Evolutionary conservation across 345 rosid genomes (phyloP).

Genomic region (Pugionium cornutum): DNA sequence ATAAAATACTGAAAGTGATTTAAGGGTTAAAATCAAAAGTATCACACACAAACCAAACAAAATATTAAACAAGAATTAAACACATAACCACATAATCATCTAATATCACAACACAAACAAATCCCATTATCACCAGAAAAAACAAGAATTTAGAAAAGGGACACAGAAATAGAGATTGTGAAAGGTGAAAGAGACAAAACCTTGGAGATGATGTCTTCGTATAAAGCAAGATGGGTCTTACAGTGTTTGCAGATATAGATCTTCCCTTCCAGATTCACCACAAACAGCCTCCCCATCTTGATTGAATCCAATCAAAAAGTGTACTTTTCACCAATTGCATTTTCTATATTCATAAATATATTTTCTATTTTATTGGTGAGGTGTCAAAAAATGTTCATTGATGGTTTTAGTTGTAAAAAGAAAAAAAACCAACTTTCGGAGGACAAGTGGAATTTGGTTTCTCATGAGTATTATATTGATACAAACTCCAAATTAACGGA

Average conservation of each 20-base stretch:
- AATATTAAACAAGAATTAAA: conserved; percentile 2
- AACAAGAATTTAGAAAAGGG: conserved; percentile 11
- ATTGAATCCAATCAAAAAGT: background rate
- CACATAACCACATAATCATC: conserved; percentile 14
- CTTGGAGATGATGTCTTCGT: conserved; percentile 79
- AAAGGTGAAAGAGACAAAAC: conserved; percentile 38
- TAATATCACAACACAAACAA: conserved; percentile 1
- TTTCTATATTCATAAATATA: too few species aligned
- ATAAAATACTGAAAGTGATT: background rate
- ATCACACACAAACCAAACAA: background rate
- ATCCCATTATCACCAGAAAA: conserved; percentile 6
- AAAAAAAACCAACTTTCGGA: too few species aligned
- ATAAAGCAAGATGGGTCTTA: conserved; percentile 80
- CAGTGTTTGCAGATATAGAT: conserved; percentile 95
- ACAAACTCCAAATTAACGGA: too few species aligned
- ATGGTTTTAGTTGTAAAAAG: too few species aligned
- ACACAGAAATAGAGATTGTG: conserved; percentile 4
- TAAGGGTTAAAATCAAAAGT: background rate
- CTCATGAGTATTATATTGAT: too few species aligned
- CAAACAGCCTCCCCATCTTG: conserved; percentile 88
- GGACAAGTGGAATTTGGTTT: too few species aligned
- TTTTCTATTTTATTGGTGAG: too few species aligned
- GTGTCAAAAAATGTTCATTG: too few species aligned
- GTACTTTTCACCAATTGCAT: too few species aligned
- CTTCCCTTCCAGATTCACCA: conserved; percentile 87